Conservation (phyloP, 768 basidiomycete species). For the Filobasidium floriforme region DNA sequence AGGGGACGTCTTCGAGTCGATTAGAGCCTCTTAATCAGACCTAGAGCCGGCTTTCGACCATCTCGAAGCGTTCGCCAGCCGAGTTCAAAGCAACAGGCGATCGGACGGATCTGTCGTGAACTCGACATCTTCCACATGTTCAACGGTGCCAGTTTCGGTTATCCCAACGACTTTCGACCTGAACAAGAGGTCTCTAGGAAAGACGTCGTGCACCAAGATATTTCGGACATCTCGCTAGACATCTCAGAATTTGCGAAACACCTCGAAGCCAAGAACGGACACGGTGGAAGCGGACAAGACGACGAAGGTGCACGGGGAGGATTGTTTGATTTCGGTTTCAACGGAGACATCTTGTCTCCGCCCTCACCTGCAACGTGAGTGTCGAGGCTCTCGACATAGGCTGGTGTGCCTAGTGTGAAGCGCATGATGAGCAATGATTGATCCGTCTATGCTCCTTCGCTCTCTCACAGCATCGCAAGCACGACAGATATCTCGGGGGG, state of each 20-base stretch:
- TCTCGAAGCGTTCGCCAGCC: too few relatives aligned
- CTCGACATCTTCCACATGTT: not conserved
- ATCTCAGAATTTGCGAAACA: not conserved
- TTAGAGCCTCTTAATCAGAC: too few relatives aligned
- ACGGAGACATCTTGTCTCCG: constrained; percentile 8
- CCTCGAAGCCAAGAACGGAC: not conserved
- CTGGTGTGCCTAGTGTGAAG: not conserved
- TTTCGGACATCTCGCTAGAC: not conserved
- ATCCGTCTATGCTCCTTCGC: not conserved
- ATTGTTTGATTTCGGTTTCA: constrained; percentile 1
- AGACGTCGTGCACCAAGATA: not conserved
- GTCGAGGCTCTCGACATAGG: too few relatives aligned
- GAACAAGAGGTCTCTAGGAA: too few relatives aligned
- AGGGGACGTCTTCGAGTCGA: too few relatives aligned
- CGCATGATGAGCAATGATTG: not conserved
- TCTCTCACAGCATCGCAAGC: constrained; percentile 5
- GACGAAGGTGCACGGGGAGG: not conserved
- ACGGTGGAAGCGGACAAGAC: too few relatives aligned
- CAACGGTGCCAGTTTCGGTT: not conserved
- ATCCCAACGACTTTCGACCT: not conserved
- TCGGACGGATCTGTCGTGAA: too few relatives aligned
- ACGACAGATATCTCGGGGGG: constrained; percentile 7
- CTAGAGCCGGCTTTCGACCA: too few relatives aligned
- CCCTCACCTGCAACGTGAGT: constrained; percentile 9
- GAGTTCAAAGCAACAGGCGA: too few relatives aligned